Evolutionary conservation across 192 early-diverging fungal genomes (phyloP).

Genomic region (Backusella tuberculispora): DNA sequence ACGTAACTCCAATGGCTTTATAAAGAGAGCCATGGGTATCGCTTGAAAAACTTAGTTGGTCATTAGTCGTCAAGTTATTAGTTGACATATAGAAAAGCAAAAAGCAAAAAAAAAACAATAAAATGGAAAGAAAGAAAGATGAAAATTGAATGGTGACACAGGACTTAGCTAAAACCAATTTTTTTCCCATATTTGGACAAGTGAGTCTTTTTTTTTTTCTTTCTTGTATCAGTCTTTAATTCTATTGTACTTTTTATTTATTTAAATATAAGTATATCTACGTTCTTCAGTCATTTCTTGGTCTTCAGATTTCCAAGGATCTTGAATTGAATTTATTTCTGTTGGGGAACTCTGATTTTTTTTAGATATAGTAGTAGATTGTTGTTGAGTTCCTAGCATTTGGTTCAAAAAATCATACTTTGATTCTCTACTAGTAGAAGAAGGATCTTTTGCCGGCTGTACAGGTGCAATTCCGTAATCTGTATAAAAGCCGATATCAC

Average conservation of each 20-base stretch:
- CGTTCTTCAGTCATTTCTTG: background rate
- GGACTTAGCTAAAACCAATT: background rate
- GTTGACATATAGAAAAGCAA: background rate
- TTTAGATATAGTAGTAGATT: background rate
- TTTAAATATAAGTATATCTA: slow-evolving; percentile 5
- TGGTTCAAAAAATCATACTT: slow-evolving; percentile 11
- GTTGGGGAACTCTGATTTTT: background rate
- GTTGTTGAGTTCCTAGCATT: background rate
- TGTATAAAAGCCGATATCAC: background rate
- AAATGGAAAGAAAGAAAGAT: background rate
- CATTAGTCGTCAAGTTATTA: slow-evolving; percentile 21
- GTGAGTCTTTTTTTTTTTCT: background rate
- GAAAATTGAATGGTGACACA: background rate
- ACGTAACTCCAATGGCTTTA: slow-evolving; percentile 76
- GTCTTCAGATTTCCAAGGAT: background rate
- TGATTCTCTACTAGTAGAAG: background rate
- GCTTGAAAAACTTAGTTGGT: background rate
- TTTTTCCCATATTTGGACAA: background rate
- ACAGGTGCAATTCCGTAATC: background rate
- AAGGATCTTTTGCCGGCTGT: background rate
- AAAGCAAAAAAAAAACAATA: background rate
- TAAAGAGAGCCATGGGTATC: slow-evolving; percentile 34
- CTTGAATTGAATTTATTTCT: slow-evolving; percentile 2
- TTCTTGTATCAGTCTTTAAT: background rate
- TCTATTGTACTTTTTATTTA: background rate